Conservation (phyloP, 108 stramenopile genomes). For the Fragilaria radians region DNA sequence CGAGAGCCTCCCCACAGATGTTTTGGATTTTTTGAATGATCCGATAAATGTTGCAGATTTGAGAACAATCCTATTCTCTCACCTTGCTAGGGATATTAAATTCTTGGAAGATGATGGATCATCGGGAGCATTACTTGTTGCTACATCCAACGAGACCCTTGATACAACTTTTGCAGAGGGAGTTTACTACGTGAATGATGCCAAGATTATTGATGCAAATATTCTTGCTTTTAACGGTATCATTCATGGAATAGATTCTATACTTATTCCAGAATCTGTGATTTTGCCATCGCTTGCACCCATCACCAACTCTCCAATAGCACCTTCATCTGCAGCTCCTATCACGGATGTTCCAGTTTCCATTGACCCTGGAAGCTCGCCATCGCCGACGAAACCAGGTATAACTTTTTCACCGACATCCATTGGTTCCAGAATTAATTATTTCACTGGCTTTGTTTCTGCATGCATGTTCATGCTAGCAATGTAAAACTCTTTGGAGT, state of each 20-base stretch:
- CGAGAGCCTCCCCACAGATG: slow-evolving; percentile 15
- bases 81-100: slow-evolving; percentile 6
- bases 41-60: slow-evolving; percentile 7
- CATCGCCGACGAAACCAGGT: too few relatives aligned
- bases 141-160: not conserved
- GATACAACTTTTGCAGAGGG: not conserved
- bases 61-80: slow-evolving; percentile 17
- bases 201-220: not conserved
- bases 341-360: not conserved
- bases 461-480: too few relatives aligned
- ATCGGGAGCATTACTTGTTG: not conserved
- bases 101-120: not conserved
- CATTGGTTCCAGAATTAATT: too few relatives aligned
- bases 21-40: slow-evolving; percentile 15
- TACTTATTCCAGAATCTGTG: not conserved
- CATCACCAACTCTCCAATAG: not conserved
- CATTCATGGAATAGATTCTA: slow-evolving; percentile 3
- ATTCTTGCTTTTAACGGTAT: slow-evolving; percentile 12
- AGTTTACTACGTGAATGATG: not conserved
- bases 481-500: too few relatives aligned
- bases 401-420: too few relatives aligned
- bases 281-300: not conserved
- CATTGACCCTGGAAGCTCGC: too few relatives aligned
- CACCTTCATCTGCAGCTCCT: not conserved
- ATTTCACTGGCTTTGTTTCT: too few relatives aligned